Evolutionary conservation across 2,329 filamentous ascomycete species (phyloP), one percentile per base, ranked within the genome.

Genomic region (Neopestalotiopsis rosae): DNA sequence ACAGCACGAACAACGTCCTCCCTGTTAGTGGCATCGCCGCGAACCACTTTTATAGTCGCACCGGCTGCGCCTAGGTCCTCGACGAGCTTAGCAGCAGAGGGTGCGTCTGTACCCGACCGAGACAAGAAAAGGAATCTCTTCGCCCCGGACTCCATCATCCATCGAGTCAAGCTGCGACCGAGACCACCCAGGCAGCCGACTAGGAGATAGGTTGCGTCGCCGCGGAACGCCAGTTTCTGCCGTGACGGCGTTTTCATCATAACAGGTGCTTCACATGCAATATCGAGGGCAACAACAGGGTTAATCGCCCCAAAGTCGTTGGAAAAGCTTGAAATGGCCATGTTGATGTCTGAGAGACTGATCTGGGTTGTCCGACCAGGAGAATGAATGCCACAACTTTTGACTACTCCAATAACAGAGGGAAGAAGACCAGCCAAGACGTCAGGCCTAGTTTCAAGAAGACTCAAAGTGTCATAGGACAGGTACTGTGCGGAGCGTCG

Each of bases 151-250:
- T 70, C 71, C 71, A 79, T 74, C 76, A 81, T 79, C 77, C 78
- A 80, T 5, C 67, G 71, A 0, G 79, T 75, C 24, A 81, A 61
- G 28, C 76, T 78, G 3, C 78, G 73, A 1, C 80, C 79, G 1
- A 82, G 73, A 5, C 79, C 80, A 28, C 80, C 80, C 6, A 81
- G 71, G 67, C 80, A 79, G 4, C 80, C 79, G 12, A 81, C 76
- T 0, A 81, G 75, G 13, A 81, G 74, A 68, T 81, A 81, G 4
- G 70, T 72, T 4, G 67, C 72, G 5, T 76, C 71, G 6, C 65
- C 28, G 14, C 62, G 32, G 32, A 76, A 71, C 13, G 12, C 32
- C 14, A 58, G 57, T 28, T 40, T 52, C n/a, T 28, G 30, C 34
- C 61, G 40, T n/a, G 45, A 34, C 9, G 63, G 67, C 7, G 66